Evolutionary conservation across 2,329 filamentous ascomycete genomes (phyloP), one percentile per base, ranked within the genome.

Genomic region (Fusarium sacchari): DNA sequence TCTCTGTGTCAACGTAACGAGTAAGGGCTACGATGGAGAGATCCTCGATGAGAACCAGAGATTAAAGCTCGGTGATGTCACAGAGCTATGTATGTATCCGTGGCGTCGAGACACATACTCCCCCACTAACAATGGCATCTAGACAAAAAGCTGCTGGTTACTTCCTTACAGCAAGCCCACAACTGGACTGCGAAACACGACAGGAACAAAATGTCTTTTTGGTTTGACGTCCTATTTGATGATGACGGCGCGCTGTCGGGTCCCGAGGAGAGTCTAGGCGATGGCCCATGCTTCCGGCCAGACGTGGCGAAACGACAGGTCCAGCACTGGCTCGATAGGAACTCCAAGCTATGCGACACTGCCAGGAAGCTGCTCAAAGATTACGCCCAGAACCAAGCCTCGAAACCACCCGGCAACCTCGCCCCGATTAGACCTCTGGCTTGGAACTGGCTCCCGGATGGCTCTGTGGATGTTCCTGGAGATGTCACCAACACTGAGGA

Each of bases 141-240:
- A 91, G 89, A 90, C 79, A 92, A 92, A 74, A 92, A 91, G 76
- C 82, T 92, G 3, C 83, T 92, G 5, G 90, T 92, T 5, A 92
- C 90, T 0, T 89, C 88, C 6, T 81, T 92, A 18, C 90, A 92
- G 76, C 90, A 92, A 78, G 88, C 89, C 5, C 90, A 92, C 73
- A 92, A 92, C 79, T 92, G 90, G 89, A 91, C 89, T 2, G 90
- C 90, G 63, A 91, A 91, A 69, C 90, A 92, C 75, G 90, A 92
- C 76, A 84, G 90, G 40, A 92, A 92, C 80, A 92, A 92, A 79
- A 92, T 92, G 89, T 86, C 88, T 0, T 92, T 92, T 68, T 92
- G 90, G 90, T 89, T 88, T 63, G 88, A 90, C 60, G 88, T 92
- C 34, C 81, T 92, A 13, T 91, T 91, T 61, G 90, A 92, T 60